Conservation (phyloP, 495 filamentous ascomycete genomes). For the Penicillium bovifimosum region DNA sequence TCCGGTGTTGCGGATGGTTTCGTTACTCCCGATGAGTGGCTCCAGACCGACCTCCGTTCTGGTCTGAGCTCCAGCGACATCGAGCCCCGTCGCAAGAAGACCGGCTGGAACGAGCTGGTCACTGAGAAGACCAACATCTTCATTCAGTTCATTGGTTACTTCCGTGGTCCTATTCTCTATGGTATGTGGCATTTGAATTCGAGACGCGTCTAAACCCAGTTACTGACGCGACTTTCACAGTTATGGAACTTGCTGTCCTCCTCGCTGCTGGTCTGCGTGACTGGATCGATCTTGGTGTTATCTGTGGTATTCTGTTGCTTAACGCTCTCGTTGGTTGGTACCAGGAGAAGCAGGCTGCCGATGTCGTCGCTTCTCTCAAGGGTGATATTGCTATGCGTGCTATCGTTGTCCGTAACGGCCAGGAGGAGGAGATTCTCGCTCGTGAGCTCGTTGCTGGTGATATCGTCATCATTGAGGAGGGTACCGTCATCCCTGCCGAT, state of each 20-base stretch:
- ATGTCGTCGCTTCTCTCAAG: conserved; percentile 74
- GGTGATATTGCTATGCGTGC: conserved; percentile 82
- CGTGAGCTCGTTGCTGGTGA: conserved; percentile 77
- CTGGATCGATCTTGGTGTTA: conserved; percentile 84
- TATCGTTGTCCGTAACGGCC: conserved; percentile 63
- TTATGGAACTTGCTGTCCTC: conserved; percentile 80
- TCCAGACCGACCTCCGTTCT: conserved; percentile 61
- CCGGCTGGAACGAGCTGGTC: conserved; percentile 68
- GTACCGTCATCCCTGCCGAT: conserved; percentile 68
- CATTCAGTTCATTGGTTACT: conserved; percentile 71
- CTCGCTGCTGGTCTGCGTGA: conserved; percentile 74
- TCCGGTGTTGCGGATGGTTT: conserved; percentile 38
- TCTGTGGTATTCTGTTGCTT: conserved; percentile 74
- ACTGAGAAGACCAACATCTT: conserved; percentile 76
- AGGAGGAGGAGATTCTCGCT: conserved; percentile 67
- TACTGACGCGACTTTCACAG: conserved; percentile 35
- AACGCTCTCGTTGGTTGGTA: conserved; percentile 82
- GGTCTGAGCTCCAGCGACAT: conserved; percentile 56
- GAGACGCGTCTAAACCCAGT: conserved; percentile 1
- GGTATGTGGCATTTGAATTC: conserved; percentile 45
- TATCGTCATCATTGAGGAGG: conserved; percentile 76
- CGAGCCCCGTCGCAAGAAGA: conserved; percentile 59
- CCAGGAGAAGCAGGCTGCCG: conserved; percentile 81
- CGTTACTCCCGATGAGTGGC: conserved; percentile 64
- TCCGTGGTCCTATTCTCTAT: conserved; percentile 79